phyloP scores from a whole-genome alignment of 1,139 yeast genomes.

The Taphrina populina region DNA sequence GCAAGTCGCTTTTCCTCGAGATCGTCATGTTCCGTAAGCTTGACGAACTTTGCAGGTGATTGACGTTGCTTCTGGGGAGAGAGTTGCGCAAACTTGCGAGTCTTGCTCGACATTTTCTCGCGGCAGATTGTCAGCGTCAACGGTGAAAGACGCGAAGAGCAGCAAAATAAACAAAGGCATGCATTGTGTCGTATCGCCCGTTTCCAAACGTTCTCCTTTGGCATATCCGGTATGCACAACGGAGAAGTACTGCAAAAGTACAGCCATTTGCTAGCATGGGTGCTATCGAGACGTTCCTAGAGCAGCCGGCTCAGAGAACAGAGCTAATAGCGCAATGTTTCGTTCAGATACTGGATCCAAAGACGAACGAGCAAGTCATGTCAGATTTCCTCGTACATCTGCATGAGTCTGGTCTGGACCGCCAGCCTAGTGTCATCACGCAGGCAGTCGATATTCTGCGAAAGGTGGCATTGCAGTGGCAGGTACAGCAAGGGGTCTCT shows the following conservation, averaged over 20 bases:
- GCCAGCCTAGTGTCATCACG: conserved; percentile 26
- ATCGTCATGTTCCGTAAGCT: conserved; percentile 31
- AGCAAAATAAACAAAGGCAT: too few relatives aligned
- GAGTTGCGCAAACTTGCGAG: conserved; percentile 33
- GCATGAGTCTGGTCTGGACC: conserved; percentile 23
- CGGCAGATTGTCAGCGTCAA: too few relatives aligned
- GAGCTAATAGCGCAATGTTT: conserved; percentile 16
- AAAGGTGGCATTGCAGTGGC: conserved; percentile 24
- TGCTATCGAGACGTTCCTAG: conserved; percentile 18
- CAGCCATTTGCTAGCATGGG: too few relatives aligned
- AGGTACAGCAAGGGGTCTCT: not conserved
- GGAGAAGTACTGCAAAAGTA: too few relatives aligned
- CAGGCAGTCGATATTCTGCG: conserved; percentile 15
- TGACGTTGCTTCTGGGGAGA: conserved; percentile 28
- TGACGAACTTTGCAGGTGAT: conserved; percentile 28
- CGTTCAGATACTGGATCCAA: conserved; percentile 16
- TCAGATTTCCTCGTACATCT: conserved; percentile 12
- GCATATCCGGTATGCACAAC: too few relatives aligned
- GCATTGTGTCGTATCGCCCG: too few relatives aligned
- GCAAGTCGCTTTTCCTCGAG: conserved; percentile 12
- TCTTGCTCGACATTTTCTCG: conserved; percentile 30
- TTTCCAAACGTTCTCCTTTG: too few relatives aligned
- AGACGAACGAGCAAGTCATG: not conserved
- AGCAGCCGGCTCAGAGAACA: not conserved
- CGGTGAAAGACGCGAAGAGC: too few relatives aligned